A percentile compares a stretch with the other conserved stretches of the same genome.
These are phyloP conservation scores for Salvia splendens DNA, from an alignment of 257 asterid species.

Conservation along the genomic window DNA sequence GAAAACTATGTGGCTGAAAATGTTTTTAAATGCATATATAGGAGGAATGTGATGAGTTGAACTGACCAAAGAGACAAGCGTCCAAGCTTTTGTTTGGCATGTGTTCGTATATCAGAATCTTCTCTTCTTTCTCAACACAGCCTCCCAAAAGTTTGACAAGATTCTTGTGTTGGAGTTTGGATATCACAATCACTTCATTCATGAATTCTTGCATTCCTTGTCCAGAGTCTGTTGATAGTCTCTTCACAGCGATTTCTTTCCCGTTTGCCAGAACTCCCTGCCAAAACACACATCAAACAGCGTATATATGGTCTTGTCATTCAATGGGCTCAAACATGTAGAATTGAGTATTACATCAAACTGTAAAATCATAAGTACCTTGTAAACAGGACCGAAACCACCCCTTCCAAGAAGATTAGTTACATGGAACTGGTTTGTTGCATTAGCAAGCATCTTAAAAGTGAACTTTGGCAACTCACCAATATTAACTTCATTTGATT, in stretches of 20 bases:
- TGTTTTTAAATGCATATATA: background rate
- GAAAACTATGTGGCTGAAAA: no score
- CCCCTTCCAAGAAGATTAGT: slow-evolving; percentile 42
- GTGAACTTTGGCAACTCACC: slow-evolving; percentile 41
- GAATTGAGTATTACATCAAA: no score
- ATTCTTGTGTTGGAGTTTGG: slow-evolving; percentile 50
- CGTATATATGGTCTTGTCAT: background rate
- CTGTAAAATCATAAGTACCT: no score
- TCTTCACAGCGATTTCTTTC: slow-evolving; percentile 43
- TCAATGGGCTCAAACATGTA: no score
- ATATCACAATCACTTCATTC: slow-evolving; percentile 47
- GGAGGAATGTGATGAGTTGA: background rate
- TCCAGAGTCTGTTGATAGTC: slow-evolving; percentile 43
- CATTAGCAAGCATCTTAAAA: slow-evolving; percentile 35
- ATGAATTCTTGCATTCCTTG: slow-evolving; percentile 47
- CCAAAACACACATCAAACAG: background rate
- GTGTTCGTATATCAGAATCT: slow-evolving; percentile 42
- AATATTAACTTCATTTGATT: slow-evolving; percentile 25
- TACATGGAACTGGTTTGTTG: slow-evolving; percentile 33
- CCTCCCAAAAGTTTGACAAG: slow-evolving; percentile 44
- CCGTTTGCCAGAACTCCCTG: slow-evolving; percentile 42
- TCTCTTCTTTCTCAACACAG: slow-evolving; percentile 45
- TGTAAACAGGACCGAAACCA: slow-evolving; percentile 48
- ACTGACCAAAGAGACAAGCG: slow-evolving; percentile 42
- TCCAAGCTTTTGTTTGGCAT: slow-evolving; percentile 47